These are phyloP conservation scores for Tillandsia fasciculata DNA, from an alignment of 176 grass and related monocot species.

Conservation along the genomic window DNA sequence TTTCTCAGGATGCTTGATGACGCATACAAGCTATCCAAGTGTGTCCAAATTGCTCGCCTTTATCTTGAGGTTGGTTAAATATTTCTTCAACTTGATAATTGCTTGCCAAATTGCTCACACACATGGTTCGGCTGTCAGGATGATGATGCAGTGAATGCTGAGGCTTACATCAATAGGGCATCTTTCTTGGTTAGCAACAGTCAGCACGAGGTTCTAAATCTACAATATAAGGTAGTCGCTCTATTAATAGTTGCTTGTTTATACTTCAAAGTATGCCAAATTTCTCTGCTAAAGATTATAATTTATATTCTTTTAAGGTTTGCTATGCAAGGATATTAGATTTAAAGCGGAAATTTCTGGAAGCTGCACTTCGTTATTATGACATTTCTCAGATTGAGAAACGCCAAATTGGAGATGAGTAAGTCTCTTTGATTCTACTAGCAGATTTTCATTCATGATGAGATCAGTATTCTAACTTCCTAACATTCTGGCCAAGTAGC, in stretches of 20 bases:
- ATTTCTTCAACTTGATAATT: neutral
- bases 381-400: slow-evolving; percentile 98
- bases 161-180: slow-evolving; percentile 98
- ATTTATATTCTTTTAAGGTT: slow-evolving; percentile 41
- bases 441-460: neutral
- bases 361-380: slow-evolving; percentile 96
- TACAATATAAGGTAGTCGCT: slow-evolving; percentile 78
- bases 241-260: neutral
- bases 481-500: neutral
- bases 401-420: slow-evolving; percentile 94
- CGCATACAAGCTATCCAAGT: slow-evolving; percentile 92
- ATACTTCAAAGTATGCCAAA: neutral
- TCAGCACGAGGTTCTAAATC: slow-evolving; percentile 77
- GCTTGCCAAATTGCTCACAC: slow-evolving; percentile 10
- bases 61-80: slow-evolving; percentile 78
- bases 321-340: slow-evolving; percentile 99
- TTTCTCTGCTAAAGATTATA: neutral
- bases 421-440: slow-evolving; percentile 24
- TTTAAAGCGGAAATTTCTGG: slow-evolving; percentile 88
- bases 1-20: slow-evolving; percentile 81
- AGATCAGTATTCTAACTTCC: slow-evolving; percentile 1
- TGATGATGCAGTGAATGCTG: slow-evolving; percentile 93
- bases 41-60: slow-evolving; percentile 88
- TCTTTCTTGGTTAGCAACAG: slow-evolving; percentile 91
- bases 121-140: slow-evolving; percentile 34